Evolutionary conservation across 2,329 filamentous ascomycete genomes (phyloP).

Genomic region (Aureobasidium sp.): DNA sequence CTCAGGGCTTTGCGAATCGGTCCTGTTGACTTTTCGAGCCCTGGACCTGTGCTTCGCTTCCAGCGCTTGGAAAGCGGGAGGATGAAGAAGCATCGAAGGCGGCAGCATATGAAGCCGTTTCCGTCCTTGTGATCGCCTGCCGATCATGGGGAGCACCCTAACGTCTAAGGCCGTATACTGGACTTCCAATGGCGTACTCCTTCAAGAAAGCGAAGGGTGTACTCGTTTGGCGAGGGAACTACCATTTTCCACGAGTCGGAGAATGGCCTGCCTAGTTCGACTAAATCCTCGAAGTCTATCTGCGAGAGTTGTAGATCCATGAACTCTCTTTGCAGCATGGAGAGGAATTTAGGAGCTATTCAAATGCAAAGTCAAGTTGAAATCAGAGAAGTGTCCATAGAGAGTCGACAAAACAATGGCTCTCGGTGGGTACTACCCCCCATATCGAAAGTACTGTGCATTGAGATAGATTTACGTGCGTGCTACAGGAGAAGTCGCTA

Average conservation of each 20-base stretch:
- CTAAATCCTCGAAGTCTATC: neutral
- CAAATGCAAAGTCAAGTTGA: too few species aligned
- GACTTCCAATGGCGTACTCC: neutral
- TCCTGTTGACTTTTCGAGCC: neutral
- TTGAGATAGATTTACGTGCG: too few species aligned
- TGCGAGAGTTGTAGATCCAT: neutral
- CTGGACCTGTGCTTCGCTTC: neutral
- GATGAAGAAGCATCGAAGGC: neutral
- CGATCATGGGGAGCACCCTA: neutral
- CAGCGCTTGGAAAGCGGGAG: neutral
- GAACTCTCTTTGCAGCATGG: too few species aligned
- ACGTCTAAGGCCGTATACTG: neutral
- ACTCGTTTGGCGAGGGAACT: neutral
- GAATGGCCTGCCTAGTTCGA: neutral
- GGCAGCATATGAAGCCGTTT: neutral
- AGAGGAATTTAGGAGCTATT: too few species aligned
- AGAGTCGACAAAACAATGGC: too few species aligned
- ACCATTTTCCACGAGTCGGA: conserved; percentile 3
- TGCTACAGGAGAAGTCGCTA: too few species aligned
- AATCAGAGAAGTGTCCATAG: too few species aligned
- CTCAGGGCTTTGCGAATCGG: neutral
- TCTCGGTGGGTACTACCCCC: too few species aligned
- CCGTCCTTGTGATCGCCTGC: neutral
- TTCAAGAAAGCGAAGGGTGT: neutral
- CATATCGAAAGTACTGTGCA: too few species aligned